Conservation (phyloP, 2,329 filamentous ascomycete species). For the Paracoccidioides brasiliensis region DNA sequence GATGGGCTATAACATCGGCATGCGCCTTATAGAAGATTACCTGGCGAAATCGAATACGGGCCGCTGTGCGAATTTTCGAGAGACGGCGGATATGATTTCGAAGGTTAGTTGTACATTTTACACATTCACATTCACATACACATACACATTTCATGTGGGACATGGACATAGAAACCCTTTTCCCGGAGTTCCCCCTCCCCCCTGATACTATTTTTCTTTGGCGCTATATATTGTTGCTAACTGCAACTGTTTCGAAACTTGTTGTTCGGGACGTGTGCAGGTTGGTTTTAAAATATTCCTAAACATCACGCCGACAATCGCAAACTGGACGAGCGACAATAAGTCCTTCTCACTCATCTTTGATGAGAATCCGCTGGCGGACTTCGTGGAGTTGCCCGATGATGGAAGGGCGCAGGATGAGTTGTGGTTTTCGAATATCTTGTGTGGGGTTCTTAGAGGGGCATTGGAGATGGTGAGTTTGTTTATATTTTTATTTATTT, state of each 20-base stretch:
- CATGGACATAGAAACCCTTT: no score
- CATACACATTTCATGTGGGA: neutral
- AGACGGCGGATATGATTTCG: slow-evolving; percentile 93
- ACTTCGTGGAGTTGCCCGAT: slow-evolving; percentile 95
- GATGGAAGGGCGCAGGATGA: slow-evolving; percentile 93
- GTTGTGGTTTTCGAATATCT: slow-evolving; percentile 95
- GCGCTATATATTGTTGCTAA: neutral
- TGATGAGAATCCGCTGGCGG: slow-evolving; percentile 90
- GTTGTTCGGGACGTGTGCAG: no score
- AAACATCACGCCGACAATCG: slow-evolving; percentile 84
- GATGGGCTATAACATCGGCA: slow-evolving; percentile 98
- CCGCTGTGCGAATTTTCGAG: slow-evolving; percentile 80
- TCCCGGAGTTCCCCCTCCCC: neutral
- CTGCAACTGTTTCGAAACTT: no score
- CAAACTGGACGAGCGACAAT: slow-evolving; percentile 91
- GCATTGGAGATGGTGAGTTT: slow-evolving; percentile 78
- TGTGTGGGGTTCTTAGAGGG: slow-evolving; percentile 83
- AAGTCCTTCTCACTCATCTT: slow-evolving; percentile 95
- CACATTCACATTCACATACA: slow-evolving; percentile 12
- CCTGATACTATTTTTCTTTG: neutral
- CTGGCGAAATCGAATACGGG: slow-evolving; percentile 87
- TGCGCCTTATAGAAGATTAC: slow-evolving; percentile 93
- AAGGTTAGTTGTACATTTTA: no score
- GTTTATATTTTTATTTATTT: neutral
- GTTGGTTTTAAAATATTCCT: slow-evolving; percentile 99